phyloP scores from a whole-genome alignment of 345 rosid species.

The Brassica rapa region DNA sequence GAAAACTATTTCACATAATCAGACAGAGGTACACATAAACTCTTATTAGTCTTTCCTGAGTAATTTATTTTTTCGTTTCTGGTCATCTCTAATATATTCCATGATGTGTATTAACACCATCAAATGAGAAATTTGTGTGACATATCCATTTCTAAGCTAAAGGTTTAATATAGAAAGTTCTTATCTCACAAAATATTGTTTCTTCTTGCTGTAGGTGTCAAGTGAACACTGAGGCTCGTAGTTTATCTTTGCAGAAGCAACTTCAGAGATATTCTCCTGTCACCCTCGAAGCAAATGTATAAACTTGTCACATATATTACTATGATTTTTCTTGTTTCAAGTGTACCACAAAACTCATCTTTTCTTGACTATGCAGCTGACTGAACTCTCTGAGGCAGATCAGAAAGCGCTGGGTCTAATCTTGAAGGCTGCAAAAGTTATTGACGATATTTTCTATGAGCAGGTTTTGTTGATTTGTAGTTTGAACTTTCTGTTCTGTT shows the following conservation, averaged over 20 bases:
- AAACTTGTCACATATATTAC: slow-evolving; percentile 8
- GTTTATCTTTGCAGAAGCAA: slow-evolving; percentile 67
- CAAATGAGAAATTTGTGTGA: not conserved
- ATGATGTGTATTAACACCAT: slow-evolving; percentile 1
- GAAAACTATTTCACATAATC: slow-evolving; percentile 70
- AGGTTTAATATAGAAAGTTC: slow-evolving; percentile 9
- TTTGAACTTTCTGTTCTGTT: not conserved
- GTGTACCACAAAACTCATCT: not conserved
- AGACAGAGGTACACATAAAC: slow-evolving; percentile 55
- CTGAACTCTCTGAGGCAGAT: slow-evolving; percentile 65
- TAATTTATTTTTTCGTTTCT: not conserved
- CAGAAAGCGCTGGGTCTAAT: slow-evolving; percentile 62
- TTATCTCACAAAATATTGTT: slow-evolving; percentile 17
- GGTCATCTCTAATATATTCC: not conserved
- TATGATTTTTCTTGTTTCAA: slow-evolving; percentile 8
- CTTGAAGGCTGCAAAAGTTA: slow-evolving; percentile 74
- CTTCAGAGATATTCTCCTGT: slow-evolving; percentile 74
- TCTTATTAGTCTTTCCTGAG: not conserved
- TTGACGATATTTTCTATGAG: slow-evolving; percentile 76
- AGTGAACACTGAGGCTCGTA: slow-evolving; percentile 53
- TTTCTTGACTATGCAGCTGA: slow-evolving; percentile 55
- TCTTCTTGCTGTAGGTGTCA: slow-evolving; percentile 58
- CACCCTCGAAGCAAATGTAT: slow-evolving; percentile 73
- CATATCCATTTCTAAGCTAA: not conserved
- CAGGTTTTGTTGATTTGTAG: slow-evolving; percentile 52